These are phyloP conservation scores for Xylaria sp. DNA, from an alignment of 495 filamentous ascomycete species.

Conservation along the genomic window DNA sequence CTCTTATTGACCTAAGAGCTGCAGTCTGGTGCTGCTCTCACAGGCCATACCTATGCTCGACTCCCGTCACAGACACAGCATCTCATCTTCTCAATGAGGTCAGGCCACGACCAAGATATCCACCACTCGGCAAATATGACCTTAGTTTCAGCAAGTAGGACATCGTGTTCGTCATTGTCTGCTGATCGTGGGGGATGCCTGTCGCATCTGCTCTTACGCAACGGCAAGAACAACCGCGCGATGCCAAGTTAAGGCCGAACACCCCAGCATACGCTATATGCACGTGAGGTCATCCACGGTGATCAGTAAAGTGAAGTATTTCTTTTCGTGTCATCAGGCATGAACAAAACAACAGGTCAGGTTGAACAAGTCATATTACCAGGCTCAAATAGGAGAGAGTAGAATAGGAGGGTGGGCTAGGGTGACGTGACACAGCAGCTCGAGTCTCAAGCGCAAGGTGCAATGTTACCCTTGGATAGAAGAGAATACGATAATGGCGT, in stretches of 20 bases:
- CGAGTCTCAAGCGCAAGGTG: background rate
- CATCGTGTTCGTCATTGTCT: slow-evolving; percentile 8
- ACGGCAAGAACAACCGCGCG: background rate
- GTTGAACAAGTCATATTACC: slow-evolving; percentile 10
- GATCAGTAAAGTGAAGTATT: background rate
- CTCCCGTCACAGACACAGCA: background rate
- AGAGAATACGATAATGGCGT: slow-evolving; percentile 7
- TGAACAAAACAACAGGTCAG: background rate
- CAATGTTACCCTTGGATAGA: slow-evolving; percentile 3
- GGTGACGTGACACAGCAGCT: slow-evolving; percentile 15
- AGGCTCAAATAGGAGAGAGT: slow-evolving; percentile 1
- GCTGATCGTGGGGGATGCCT: background rate
- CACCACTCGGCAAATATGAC: background rate
- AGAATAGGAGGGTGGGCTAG: background rate
- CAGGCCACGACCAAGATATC: background rate
- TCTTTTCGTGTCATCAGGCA: slow-evolving; percentile 1
- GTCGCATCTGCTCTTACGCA: background rate
- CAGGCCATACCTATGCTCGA: background rate
- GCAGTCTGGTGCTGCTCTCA: background rate
- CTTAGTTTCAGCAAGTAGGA: background rate
- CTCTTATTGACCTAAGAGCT: background rate
- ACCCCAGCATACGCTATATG: slow-evolving; percentile 6
- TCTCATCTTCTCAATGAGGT: background rate
- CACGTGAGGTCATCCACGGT: slow-evolving; percentile 14
- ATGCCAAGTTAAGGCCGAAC: slow-evolving; percentile 3